These are phyloP conservation scores for Hygrocybe punicea DNA, from an alignment of 768 basidiomycete genomes.

Conservation along the genomic window DNA sequence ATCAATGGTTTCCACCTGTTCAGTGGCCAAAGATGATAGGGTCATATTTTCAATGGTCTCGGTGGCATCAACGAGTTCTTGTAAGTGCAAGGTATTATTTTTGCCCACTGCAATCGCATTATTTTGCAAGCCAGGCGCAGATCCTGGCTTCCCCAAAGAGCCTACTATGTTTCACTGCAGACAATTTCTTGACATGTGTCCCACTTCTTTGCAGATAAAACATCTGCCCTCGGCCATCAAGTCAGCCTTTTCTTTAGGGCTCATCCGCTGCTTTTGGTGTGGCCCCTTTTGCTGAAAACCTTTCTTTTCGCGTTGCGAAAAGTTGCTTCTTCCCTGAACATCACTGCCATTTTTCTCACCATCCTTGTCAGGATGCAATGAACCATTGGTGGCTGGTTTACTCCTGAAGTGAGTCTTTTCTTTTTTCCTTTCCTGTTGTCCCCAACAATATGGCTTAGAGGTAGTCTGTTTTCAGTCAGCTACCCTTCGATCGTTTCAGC, in stretches of 20 bases:
- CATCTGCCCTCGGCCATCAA: conserved; percentile 23
- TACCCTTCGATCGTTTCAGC: conserved; percentile 32
- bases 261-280: conserved; percentile 1
- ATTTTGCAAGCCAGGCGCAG: neutral
- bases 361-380: no score
- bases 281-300: neutral
- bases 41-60: no score
- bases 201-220: conserved; percentile 26
- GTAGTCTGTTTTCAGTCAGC: neutral
- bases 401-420: neutral
- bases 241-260: conserved; percentile 9
- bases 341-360: neutral
- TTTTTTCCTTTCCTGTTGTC: neutral
- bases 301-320: neutral
- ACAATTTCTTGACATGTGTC: conserved; percentile 31
- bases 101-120: neutral
- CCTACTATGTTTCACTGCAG: conserved; percentile 18
- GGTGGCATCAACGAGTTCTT: neutral
- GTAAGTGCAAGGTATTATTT: neutral
- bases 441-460: neutral
- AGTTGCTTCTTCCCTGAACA: neutral
- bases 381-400: no score
- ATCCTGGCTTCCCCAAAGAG: neutral
- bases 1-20: no score
- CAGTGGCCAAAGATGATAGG: no score